These are phyloP conservation scores for Ciborinia camelliae DNA, from an alignment of 2,329 filamentous ascomycete genomes.

Conservation along the genomic window DNA sequence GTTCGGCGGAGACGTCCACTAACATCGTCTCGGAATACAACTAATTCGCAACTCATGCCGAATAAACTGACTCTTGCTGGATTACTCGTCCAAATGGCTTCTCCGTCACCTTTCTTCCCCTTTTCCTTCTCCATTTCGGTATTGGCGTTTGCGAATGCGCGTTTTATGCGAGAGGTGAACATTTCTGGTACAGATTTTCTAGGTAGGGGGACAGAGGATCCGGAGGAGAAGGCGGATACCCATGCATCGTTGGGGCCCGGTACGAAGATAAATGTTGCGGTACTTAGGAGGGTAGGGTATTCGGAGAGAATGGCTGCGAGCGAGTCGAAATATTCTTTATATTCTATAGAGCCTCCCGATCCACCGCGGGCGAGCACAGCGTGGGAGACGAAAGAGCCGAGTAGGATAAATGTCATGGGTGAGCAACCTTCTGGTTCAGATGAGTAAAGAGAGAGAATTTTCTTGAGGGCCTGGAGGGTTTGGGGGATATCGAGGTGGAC, in stretches of 20 bases:
- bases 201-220: constrained; percentile 67
- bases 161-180: constrained; percentile 82
- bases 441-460: constrained; percentile 73
- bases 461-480: constrained; percentile 76
- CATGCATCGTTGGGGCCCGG: constrained; percentile 98
- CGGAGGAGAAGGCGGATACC: constrained; percentile 79
- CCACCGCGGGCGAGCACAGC: constrained; percentile 66
- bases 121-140: constrained; percentile 56
- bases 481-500: constrained; percentile 80
- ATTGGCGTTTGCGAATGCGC: constrained; percentile 76
- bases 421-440: constrained; percentile 58
- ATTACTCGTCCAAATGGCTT: constrained; percentile 85
- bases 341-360: constrained; percentile 82
- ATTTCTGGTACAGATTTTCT: constrained; percentile 74
- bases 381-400: constrained; percentile 76
- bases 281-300: constrained; percentile 74
- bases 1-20: constrained; percentile 73
- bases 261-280: constrained; percentile 84
- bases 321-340: constrained; percentile 93
- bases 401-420: constrained; percentile 76
- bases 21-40: constrained; percentile 84
- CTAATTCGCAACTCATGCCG: constrained; percentile 81
- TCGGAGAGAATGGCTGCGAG: constrained; percentile 79
- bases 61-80: constrained; percentile 80
- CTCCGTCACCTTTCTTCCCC: constrained; percentile 56